Conservation (phyloP, 208 protist genomes). For the Borovskyia barvae region DNA sequence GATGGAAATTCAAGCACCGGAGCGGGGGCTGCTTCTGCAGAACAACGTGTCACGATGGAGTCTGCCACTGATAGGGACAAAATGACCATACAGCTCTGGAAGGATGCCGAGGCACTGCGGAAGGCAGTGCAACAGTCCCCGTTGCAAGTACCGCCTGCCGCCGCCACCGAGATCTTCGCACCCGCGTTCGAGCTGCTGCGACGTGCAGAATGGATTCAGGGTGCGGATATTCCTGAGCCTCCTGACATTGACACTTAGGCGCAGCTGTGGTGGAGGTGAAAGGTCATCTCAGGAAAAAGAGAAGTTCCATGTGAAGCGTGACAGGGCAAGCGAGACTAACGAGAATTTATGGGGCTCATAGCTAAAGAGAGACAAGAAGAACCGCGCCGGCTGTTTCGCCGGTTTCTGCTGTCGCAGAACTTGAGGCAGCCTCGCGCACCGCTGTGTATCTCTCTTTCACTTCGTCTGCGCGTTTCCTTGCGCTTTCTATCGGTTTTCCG, state of each 20-base stretch:
- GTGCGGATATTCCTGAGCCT: conserved; percentile 64
- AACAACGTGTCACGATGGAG: conserved; percentile 37
- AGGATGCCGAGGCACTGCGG: conserved; percentile 66
- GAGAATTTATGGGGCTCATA: no score
- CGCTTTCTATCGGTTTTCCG: no score
- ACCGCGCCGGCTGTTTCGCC: no score
- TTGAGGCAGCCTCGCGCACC: no score
- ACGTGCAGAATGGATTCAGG: conserved; percentile 78
- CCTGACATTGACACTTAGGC: conserved; percentile 56
- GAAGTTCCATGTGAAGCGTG: no score
- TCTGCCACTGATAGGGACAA: conserved; percentile 84
- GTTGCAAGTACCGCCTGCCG: not conserved
- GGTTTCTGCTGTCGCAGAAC: no score
- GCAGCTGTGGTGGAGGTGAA: no score
- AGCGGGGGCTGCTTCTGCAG: not conserved
- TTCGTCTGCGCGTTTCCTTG: no score
- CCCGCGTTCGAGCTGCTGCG: conserved; percentile 42
- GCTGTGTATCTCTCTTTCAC: no score
- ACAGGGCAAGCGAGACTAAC: no score
- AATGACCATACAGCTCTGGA: conserved; percentile 82
- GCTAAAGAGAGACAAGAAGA: no score
- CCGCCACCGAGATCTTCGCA: conserved; percentile 8
- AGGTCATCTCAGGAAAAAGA: no score
- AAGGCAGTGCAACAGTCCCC: conserved; percentile 18
- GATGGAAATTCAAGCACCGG: conserved; percentile 37